Conservation (phyloP, 225 moss, liverwort and hornwort genomes). For the Sphagnum tenellum region DNA sequence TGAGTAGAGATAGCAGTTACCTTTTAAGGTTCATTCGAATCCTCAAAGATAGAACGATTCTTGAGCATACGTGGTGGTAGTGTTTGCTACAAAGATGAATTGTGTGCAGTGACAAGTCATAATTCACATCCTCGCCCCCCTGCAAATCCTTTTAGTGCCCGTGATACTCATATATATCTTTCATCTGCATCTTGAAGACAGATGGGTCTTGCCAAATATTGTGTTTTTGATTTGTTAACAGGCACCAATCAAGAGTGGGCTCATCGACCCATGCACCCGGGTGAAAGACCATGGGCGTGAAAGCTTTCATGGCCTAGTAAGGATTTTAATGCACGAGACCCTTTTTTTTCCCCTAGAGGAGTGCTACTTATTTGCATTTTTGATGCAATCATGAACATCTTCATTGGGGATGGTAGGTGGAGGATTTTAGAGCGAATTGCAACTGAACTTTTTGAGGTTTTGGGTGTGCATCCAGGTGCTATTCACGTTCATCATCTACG, state of each 20-base stretch:
- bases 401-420: not conserved
- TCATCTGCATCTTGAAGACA: not conserved
- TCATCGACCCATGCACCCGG: conserved; percentile 81
- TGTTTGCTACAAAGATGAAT: no score
- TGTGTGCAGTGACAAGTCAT: no score
- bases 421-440: not conserved
- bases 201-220: no score
- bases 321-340: not conserved
- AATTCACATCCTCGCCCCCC: no score
- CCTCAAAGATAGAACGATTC: not conserved
- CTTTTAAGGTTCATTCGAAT: not conserved
- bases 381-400: not conserved
- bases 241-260: conserved; percentile 72
- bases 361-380: not conserved
- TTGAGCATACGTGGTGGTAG: no score
- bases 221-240: conserved; percentile 8
- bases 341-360: not conserved
- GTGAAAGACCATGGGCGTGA: conserved; percentile 85
- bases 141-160: not conserved
- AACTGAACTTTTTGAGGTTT: not conserved
- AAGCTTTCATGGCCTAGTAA: conserved; percentile 59
- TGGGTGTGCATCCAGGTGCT: conserved; percentile 29
- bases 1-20: not conserved
- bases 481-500: conserved; percentile 76
- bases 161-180: not conserved